phyloP scores from a whole-genome alignment of 352 stramenopile genomes.

The Peronospora tabacina region DNA sequence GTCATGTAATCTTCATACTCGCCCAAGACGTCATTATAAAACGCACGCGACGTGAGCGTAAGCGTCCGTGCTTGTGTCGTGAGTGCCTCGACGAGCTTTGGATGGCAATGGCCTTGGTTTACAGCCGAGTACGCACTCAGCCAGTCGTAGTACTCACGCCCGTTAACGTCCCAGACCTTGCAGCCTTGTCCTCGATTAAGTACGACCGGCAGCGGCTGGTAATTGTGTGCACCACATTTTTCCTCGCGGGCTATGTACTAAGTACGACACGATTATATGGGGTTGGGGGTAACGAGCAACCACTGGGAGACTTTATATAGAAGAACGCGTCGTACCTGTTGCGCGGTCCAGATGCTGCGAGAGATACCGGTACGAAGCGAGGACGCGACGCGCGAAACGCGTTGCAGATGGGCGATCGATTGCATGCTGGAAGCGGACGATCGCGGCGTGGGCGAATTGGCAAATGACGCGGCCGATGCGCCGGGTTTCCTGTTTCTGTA shows the following conservation, averaged over 20 bases:
- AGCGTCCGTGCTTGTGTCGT: conserved; percentile 91
- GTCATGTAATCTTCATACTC: conserved; percentile 97
- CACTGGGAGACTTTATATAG: too few relatives aligned
- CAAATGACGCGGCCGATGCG: conserved; percentile 25
- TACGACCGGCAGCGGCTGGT: conserved; percentile 96
- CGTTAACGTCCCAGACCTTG: conserved; percentile 95
- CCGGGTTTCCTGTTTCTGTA: conserved; percentile 1
- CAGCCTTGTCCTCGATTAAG: conserved; percentile 88
- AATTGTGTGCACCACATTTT: conserved; percentile 96
- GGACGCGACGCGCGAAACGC: conserved; percentile 8
- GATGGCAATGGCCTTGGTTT: conserved; percentile 96
- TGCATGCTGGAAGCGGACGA: conserved; percentile 7
- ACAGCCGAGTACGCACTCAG: conserved; percentile 90
- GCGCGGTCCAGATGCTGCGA: conserved; percentile 35
- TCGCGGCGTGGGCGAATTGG: conserved; percentile 12
- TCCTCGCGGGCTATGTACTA: conserved; percentile 86
- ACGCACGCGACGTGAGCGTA: conserved; percentile 95
- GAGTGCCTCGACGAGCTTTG: conserved; percentile 93
- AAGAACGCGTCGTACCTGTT: too few relatives aligned
- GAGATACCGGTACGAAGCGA: conserved; percentile 15
- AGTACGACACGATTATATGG: too few relatives aligned
- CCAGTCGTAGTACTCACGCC: conserved; percentile 98
- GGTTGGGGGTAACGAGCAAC: too few relatives aligned
- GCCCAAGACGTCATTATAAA: conserved; percentile 96
- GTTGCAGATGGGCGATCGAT: too few relatives aligned